Conservation (phyloP, 2,329 filamentous ascomycete species). For the Aspergillus thermomutatus region DNA sequence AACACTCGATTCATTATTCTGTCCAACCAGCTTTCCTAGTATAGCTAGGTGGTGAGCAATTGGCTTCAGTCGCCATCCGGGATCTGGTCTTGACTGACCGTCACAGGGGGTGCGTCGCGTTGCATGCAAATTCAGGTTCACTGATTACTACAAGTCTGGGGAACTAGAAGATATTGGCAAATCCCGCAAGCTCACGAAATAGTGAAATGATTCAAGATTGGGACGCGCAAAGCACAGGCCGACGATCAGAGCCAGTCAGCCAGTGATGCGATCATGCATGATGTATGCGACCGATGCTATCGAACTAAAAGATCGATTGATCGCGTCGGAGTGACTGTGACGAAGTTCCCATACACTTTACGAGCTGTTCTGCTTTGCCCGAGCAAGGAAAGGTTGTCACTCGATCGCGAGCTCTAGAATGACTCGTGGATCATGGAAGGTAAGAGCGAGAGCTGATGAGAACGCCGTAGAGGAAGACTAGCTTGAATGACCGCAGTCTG, state of each 20-base stretch:
- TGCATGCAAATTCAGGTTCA: background rate
- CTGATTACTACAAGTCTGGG: background rate
- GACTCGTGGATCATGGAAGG: background rate
- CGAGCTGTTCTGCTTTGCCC: background rate
- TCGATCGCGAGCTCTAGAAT: background rate
- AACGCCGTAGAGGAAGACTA: background rate
- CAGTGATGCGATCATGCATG: conserved; percentile 2
- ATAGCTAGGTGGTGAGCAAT: background rate
- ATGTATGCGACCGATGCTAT: conserved; percentile 3
- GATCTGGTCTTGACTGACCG: background rate
- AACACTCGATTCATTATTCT: background rate
- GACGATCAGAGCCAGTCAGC: conserved; percentile 1
- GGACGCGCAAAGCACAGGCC: conserved; percentile 2
- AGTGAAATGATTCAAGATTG: background rate
- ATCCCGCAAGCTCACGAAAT: background rate
- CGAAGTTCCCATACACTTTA: background rate
- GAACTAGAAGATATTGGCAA: background rate
- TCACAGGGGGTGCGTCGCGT: background rate
- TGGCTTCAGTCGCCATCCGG: background rate
- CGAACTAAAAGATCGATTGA: background rate
- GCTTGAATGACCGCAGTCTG: background rate
- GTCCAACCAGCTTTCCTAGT: background rate
- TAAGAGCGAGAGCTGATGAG: background rate
- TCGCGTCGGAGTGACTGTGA: background rate
- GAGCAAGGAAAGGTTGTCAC: background rate